Evolutionary conservation across 495 filamentous ascomycete species (phyloP).

Genomic region (Xylaria palmicola): DNA sequence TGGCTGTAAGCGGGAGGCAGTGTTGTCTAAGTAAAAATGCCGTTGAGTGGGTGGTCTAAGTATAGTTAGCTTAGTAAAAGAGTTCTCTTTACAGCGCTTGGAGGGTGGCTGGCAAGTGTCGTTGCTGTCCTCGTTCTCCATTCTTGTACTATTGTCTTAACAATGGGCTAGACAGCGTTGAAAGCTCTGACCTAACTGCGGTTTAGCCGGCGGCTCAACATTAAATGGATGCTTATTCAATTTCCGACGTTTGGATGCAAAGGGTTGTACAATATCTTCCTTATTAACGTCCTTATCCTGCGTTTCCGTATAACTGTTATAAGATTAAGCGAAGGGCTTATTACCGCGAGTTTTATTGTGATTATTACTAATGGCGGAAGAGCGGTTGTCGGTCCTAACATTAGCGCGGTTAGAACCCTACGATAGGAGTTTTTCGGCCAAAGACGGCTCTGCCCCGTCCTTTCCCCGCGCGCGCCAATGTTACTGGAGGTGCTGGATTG

Average conservation of each 20-base stretch:
- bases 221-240: neutral
- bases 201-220: too few relatives aligned
- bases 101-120: conserved; percentile 4
- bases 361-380: too few relatives aligned
- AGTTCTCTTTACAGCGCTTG: conserved; percentile 11
- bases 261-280: neutral
- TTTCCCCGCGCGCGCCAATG: too few relatives aligned
- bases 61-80: neutral
- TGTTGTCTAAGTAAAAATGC: neutral
- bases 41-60: neutral
- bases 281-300: neutral
- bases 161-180: too few relatives aligned
- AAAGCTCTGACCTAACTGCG: too few relatives aligned
- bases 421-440: too few relatives aligned
- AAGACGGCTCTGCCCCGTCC: too few relatives aligned
- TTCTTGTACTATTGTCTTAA: too few relatives aligned
- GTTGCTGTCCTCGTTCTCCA: too few relatives aligned
- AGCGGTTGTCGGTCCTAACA: too few relatives aligned
- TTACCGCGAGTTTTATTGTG: neutral
- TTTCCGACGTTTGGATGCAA: neutral
- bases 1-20: conserved; percentile 7
- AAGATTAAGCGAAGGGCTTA: neutral
- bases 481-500: too few relatives aligned
- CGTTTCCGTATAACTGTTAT: neutral
- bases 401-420: too few relatives aligned